These are phyloP conservation scores for Penicillium digitatum DNA, from an alignment of 2,329 filamentous ascomycete species.

Conservation along the genomic window DNA sequence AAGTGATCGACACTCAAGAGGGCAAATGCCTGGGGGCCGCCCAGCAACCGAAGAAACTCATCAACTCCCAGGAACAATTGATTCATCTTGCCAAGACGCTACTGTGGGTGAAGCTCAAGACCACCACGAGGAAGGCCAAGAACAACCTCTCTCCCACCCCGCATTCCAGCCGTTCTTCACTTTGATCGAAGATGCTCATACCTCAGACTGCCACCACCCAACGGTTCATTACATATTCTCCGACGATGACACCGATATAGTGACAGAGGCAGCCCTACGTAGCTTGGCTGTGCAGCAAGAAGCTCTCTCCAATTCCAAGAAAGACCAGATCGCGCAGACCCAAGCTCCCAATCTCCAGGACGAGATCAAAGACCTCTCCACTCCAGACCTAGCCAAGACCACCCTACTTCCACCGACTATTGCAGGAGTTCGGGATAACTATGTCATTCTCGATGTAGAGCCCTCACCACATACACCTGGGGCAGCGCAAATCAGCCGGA, in stretches of 20 bases:
- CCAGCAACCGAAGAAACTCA: conserved; percentile 7
- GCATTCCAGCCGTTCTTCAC: conserved; percentile 79
- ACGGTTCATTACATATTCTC: conserved; percentile 87
- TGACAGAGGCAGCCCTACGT: conserved; percentile 62
- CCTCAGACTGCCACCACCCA: conserved; percentile 73
- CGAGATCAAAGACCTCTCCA: conserved; percentile 20
- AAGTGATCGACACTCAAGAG: conserved; percentile 7
- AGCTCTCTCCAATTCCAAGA: conserved; percentile 22
- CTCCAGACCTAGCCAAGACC: conserved; percentile 16
- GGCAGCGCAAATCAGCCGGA: not conserved
- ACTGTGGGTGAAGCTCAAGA: conserved; percentile 1
- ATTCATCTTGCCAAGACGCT: conserved; percentile 8
- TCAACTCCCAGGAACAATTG: not conserved
- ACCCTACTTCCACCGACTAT: conserved; percentile 46
- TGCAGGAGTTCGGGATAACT: conserved; percentile 51
- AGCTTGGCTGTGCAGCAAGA: conserved; percentile 49
- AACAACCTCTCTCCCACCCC: conserved; percentile 31
- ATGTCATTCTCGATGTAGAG: conserved; percentile 55
- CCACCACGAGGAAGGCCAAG: conserved; percentile 12
- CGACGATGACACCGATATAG: conserved; percentile 78
- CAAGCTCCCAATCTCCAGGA: conserved; percentile 3
- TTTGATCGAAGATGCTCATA: conserved; percentile 71
- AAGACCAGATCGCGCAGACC: conserved; percentile 13
- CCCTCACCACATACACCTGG: conserved; percentile 12
- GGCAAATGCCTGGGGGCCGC: conserved; percentile 6